phyloP scores from a whole-genome alignment of 805 yeast genomes.

The Myxozyma geophila region DNA sequence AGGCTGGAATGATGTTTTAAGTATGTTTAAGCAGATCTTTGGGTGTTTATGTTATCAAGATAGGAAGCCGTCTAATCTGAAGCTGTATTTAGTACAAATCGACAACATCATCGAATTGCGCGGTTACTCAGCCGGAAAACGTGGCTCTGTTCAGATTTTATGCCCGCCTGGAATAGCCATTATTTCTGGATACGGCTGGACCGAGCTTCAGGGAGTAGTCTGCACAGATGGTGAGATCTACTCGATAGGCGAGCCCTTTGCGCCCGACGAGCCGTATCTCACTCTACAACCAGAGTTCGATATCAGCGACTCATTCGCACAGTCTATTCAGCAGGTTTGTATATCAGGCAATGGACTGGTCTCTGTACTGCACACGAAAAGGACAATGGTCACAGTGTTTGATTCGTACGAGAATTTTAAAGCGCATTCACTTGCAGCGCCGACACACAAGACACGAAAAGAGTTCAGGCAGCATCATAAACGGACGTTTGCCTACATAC shows the following conservation, averaged over 20 bases:
- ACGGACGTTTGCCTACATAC: conserved; percentile 1
- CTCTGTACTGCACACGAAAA: conserved; percentile 7
- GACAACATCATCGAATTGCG: conserved; percentile 18
- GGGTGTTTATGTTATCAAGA: neutral
- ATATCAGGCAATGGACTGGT: conserved; percentile 19
- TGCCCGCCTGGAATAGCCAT: conserved; percentile 3
- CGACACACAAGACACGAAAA: conserved; percentile 5
- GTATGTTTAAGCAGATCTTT: neutral
- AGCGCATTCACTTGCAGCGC: neutral
- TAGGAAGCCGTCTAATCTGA: neutral
- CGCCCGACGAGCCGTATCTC: neutral
- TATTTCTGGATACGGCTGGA: conserved; percentile 23
- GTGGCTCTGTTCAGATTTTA: conserved; percentile 3
- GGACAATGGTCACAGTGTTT: conserved; percentile 6
- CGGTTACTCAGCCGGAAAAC: conserved; percentile 19
- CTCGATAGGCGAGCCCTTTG: neutral
- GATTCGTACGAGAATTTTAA: conserved; percentile 4
- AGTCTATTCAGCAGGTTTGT: conserved; percentile 1
- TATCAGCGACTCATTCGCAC: conserved; percentile 12
- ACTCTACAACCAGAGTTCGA: conserved; percentile 7
- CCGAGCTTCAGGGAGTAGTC: conserved; percentile 27
- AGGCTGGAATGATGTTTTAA: conserved; percentile 24
- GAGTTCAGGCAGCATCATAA: conserved; percentile 16
- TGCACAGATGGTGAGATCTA: conserved; percentile 20
- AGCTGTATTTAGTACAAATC: conserved; percentile 16